Evolutionary conservation across 768 basidiomycete species (phyloP), one percentile per base, ranked within the genome.

Genomic region (Lactifluus pinguis): DNA sequence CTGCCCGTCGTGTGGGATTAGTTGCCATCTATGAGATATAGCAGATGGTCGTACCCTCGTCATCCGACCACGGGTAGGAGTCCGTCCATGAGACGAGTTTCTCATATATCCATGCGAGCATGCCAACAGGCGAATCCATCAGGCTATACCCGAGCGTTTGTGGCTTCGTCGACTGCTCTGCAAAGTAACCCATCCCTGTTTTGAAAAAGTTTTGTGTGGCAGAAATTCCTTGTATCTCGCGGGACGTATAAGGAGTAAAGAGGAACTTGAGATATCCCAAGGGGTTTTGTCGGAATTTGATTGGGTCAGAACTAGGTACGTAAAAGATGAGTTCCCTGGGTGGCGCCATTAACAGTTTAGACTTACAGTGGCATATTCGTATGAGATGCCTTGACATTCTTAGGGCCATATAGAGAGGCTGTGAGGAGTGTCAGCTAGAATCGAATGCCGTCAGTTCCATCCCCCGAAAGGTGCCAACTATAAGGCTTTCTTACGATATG

Each of bases 51-150:
- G n/a, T n/a, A 78, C 84, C 74, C 71, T 84, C 80, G 30, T 84
- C 83, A 50, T 82, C 80, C 11, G 74, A 73, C 83, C 83, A 85
- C 0, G 75, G 74, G 68, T 85, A 83, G 1, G 67, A 62, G 64
- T 84, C 83, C 0, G 72, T 63, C 74, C 71, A 73, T 1, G 19
- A 41, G 2, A 71, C 65, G 21, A 68, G 66, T 57, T 74, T 73
- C 66, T 74, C 72, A 54, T 74, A 74, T n/a, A 74, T 70, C 74
- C 74, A 75, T 2, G 72, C 72, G 7, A 75, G 67, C 2, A 75
- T 65, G 0, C 80, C 84, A 6, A 75, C 76, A 9, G 84, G 84
- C 8, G 82, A 84, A 64, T 85, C 84, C 0, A 79, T 72, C 3
- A 85, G 70, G 11, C 72, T 63, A 64, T 85, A 85, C 0, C 80